Percentiles rank a stretch among this genome's conserved stretches.
Evolutionary conservation across 768 basidiomycete species (phyloP).

Genomic region (Lactifluus subvellereus): DNA sequence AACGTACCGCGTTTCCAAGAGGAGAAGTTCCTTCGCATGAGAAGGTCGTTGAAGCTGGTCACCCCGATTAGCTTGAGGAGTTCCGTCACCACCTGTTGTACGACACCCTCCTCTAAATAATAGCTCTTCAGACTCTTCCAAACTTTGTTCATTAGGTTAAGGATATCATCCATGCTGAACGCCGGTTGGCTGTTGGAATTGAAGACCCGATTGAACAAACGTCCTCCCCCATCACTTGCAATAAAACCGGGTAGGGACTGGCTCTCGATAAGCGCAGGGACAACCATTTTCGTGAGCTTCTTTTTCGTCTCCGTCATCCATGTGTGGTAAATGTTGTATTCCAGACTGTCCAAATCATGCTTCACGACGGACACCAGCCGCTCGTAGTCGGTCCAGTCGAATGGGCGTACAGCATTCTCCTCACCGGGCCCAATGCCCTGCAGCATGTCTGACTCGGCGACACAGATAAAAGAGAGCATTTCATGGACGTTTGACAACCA

Average conservation of each 20-base stretch:
- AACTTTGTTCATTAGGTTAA: slow-evolving; percentile 94
- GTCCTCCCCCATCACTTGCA: slow-evolving; percentile 87
- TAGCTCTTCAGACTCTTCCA: slow-evolving; percentile 98
- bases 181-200: slow-evolving; percentile 83
- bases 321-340: slow-evolving; percentile 99
- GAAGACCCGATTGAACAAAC: slow-evolving; percentile 89
- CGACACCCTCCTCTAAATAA: slow-evolving; percentile 95
- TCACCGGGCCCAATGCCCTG: slow-evolving; percentile 97
- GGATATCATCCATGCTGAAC: slow-evolving; percentile 97
- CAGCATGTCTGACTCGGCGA: slow-evolving; percentile 98
- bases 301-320: slow-evolving; percentile 99
- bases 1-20: slow-evolving; percentile 96
- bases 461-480: slow-evolving; percentile 97
- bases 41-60: slow-evolving; percentile 94
- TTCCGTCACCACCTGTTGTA: slow-evolving; percentile 93
- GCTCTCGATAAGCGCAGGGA: slow-evolving; percentile 96
- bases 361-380: slow-evolving; percentile 96
- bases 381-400: slow-evolving; percentile 97
- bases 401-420: slow-evolving; percentile 84
- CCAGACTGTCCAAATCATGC: slow-evolving; percentile 95
- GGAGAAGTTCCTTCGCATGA: slow-evolving; percentile 98
- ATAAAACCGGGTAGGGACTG: slow-evolving; percentile 98
- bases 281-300: slow-evolving; percentile 93
- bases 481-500: slow-evolving; percentile 99
- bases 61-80: slow-evolving; percentile 93